phyloP scores from a whole-genome alignment of 2,329 filamentous ascomycete species.

The Talaromyces sp. region DNA sequence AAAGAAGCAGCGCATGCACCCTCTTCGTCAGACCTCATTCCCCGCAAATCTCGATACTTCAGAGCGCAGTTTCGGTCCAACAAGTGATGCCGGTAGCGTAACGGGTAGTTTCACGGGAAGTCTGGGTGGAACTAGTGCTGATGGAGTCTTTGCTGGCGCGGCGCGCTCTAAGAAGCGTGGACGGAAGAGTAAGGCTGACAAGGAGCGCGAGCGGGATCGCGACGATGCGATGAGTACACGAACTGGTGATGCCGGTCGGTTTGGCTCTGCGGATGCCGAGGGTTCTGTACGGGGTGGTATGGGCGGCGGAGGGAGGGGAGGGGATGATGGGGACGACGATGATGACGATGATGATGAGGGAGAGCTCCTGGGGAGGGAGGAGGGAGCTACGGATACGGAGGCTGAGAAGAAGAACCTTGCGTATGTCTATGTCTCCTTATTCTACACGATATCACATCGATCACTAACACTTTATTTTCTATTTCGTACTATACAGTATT shows the following conservation, averaged over 20 bases:
- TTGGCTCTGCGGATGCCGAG: conserved; percentile 38
- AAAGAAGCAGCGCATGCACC: conserved; percentile 45
- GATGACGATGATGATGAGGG: conserved; percentile 54
- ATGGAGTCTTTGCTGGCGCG: conserved; percentile 37
- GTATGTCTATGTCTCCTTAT: conserved; percentile 34
- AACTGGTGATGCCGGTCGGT: conserved; percentile 27
- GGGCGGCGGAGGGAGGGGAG: conserved; percentile 40
- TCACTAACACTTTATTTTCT: conserved; percentile 9
- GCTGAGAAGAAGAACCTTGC: conserved; percentile 56
- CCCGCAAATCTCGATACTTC: conserved; percentile 38
- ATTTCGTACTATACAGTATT: conserved; percentile 35
- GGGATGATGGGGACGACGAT: conserved; percentile 52
- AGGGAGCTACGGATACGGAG: conserved; percentile 50
- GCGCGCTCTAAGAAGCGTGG: conserved; percentile 39
- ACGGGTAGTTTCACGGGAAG: conserved; percentile 48
- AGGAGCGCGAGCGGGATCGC: conserved; percentile 36
- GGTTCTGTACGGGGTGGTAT: conserved; percentile 36
- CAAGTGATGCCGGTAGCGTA: conserved; percentile 45
- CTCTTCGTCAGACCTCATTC: conserved; percentile 52
- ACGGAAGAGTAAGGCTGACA: conserved; percentile 42
- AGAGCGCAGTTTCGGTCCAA: conserved; percentile 32
- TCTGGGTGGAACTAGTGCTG: conserved; percentile 40
- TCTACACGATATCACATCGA: not conserved
- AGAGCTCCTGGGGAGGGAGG: conserved; percentile 49
- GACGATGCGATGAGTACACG: conserved; percentile 34